phyloP scores from a whole-genome alignment of 306 rosid genomes.

The Nissolia schottii region DNA sequence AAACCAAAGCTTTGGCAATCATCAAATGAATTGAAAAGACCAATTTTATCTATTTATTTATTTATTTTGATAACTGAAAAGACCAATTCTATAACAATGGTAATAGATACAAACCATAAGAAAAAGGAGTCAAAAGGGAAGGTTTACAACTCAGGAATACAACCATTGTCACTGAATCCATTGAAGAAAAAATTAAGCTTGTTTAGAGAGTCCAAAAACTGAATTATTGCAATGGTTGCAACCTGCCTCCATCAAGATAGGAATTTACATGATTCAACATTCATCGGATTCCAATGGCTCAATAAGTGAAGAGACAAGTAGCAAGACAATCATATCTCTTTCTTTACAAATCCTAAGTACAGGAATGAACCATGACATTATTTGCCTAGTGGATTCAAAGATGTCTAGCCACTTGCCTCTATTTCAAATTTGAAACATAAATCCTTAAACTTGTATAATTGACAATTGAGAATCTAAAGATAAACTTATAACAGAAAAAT shows the following conservation, averaged over 20 bases:
- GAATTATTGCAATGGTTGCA: constrained; percentile 4
- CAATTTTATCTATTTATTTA: too few species aligned
- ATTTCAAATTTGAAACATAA: background rate
- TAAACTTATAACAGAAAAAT: background rate
- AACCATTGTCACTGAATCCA: background rate
- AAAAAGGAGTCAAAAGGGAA: background rate
- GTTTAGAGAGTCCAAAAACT: background rate
- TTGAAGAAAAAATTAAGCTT: background rate
- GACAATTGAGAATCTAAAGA: background rate
- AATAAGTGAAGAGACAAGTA: background rate
- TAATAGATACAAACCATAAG: background rate
- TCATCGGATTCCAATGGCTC: background rate
- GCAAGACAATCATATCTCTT: background rate
- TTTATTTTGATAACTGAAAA: too few species aligned
- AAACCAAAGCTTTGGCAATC: background rate
- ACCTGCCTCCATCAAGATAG: background rate
- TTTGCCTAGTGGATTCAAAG: background rate
- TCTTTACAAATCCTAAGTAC: background rate
- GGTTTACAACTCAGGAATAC: background rate
- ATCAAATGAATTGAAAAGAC: background rate
- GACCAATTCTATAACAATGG: background rate
- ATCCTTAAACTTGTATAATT: background rate
- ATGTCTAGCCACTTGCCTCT: background rate
- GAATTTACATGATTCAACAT: background rate
- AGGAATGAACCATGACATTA: background rate